Evolutionary conservation across 768 basidiomycete genomes (phyloP).

Genomic region (Tephrocybe sp.): DNA sequence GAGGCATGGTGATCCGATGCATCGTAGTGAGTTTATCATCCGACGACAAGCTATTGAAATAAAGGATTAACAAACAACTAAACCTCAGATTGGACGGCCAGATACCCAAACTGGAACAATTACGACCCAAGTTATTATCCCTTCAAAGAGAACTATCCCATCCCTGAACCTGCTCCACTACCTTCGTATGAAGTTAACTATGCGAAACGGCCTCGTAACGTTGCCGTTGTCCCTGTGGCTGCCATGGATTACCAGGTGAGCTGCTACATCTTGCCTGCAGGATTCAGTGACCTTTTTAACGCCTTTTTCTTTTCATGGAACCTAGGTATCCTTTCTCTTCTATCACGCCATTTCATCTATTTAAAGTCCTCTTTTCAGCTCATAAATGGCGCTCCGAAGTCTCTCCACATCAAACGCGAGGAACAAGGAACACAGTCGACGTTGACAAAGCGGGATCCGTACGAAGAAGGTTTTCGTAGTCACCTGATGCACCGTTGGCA

Average conservation of each 20-base stretch:
- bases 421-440: not conserved
- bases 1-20: conserved; percentile 24
- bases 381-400: not conserved
- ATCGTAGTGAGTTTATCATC: conserved; percentile 14
- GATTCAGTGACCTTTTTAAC: not conserved
- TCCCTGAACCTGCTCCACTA: conserved; percentile 20
- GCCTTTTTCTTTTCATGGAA: not conserved
- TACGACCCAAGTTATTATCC: conserved; percentile 21
- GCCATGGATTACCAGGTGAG: not conserved
- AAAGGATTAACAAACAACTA: not conserved
- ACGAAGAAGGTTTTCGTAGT: conserved; percentile 20
- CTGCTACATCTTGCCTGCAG: not conserved
- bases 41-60: too few relatives aligned
- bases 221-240: conserved; percentile 2
- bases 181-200: conserved; percentile 17
- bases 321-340: not conserved
- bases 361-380: not conserved
- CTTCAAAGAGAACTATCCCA: conserved; percentile 25
- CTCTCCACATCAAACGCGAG: not conserved
- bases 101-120: conserved; percentile 7
- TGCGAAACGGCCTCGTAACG: conserved; percentile 17
- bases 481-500: not conserved
- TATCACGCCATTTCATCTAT: not conserved
- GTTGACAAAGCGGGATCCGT: conserved; percentile 18
- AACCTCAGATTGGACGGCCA: conserved; percentile 18